Evolutionary conservation across 176 grass and related monocot species (phyloP), one percentile per base, ranked within the genome.

Genomic region (Avena eriantha): DNA sequence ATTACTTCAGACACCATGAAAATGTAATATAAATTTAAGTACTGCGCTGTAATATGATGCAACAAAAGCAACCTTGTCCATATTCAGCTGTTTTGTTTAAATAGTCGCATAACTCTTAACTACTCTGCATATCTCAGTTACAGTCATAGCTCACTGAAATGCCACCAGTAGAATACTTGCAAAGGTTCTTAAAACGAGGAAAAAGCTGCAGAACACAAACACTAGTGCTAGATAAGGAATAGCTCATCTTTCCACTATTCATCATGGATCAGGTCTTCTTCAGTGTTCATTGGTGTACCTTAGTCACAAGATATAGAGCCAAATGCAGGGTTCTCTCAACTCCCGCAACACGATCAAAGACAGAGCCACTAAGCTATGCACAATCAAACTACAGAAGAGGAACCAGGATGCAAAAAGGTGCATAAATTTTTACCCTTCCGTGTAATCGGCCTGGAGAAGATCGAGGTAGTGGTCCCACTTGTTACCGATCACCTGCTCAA

Each of bases 401-500:
- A 80, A 15, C 31, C 4, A 22, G 26, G 3, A 24, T 48, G n/a
- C 12, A 69, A 74, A 74, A 80, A 33, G 24, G 63, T 18, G 46
- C 10, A 73, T 24, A 34, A 21, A 21, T 49, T 2, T 87, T 88
- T 91, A 99, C 92, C 97, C 97, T 35, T 99, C 94, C 1, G 94
- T 74, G 80, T 96, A 99, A 81, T 99, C 94, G 8, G 92, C 87
- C 89, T 99, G 97, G n/a, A 99, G 87, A 64, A 99, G 90, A 76
- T 96, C 94, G 0, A 99, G 90, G 69, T 99, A 99, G 3, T 85
- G 85, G 53, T 99, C 97, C 97, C 94, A 94, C 53, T 96, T 99
- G 88, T 98, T 96, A 23, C 96, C 96, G 80, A 98, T 95, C 88
- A 98, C 96, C 96, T 98, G 83, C 5, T 5, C 67, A 48, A 41